phyloP scores from a whole-genome alignment of 2,329 filamentous ascomycete genomes.

The Zymoseptoria crescenta region DNA sequence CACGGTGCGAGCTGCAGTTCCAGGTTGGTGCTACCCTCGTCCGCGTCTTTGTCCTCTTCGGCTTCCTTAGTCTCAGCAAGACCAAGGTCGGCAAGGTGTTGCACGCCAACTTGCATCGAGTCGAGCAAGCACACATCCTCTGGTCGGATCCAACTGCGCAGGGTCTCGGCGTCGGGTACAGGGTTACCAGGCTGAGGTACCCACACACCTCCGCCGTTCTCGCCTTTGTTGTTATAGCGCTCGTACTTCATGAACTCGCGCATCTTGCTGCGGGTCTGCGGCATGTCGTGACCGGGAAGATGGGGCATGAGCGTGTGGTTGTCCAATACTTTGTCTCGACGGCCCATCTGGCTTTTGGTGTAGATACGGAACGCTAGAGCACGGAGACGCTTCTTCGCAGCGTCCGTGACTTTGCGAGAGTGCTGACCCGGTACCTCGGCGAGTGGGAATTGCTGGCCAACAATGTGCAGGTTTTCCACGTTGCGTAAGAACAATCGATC shows the following conservation, averaged over 20 bases:
- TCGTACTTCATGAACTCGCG: slow-evolving; percentile 93
- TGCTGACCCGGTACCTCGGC: slow-evolving; percentile 90
- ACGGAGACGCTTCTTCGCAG: slow-evolving; percentile 92
- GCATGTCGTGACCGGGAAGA: slow-evolving; percentile 85
- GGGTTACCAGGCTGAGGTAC: slow-evolving; percentile 63
- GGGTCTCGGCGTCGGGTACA: slow-evolving; percentile 69
- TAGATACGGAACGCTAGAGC: slow-evolving; percentile 92
- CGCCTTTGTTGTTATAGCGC: slow-evolving; percentile 68
- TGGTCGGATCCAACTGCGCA: slow-evolving; percentile 84
- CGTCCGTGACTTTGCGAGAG: slow-evolving; percentile 89
- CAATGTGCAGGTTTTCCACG: slow-evolving; percentile 82
- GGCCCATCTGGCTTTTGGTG: slow-evolving; percentile 61
- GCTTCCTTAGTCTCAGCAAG: slow-evolving; percentile 59
- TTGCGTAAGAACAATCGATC: slow-evolving; percentile 76
- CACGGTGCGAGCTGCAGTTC: slow-evolving; percentile 89
- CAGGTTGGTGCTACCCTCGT: slow-evolving; percentile 62
- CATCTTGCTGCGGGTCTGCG: slow-evolving; percentile 92
- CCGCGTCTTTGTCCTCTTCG: slow-evolving; percentile 57
- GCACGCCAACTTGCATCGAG: slow-evolving; percentile 91
- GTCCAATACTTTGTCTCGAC: slow-evolving; percentile 71
- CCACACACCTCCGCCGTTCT: slow-evolving; percentile 60
- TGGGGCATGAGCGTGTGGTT: slow-evolving; percentile 55
- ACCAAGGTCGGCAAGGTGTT: slow-evolving; percentile 83
- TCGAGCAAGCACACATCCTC: slow-evolving; percentile 93
- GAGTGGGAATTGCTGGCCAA: slow-evolving; percentile 87